phyloP scores from a whole-genome alignment of 192 early-diverging fungal genomes.

The Phycomyces nitens region DNA sequence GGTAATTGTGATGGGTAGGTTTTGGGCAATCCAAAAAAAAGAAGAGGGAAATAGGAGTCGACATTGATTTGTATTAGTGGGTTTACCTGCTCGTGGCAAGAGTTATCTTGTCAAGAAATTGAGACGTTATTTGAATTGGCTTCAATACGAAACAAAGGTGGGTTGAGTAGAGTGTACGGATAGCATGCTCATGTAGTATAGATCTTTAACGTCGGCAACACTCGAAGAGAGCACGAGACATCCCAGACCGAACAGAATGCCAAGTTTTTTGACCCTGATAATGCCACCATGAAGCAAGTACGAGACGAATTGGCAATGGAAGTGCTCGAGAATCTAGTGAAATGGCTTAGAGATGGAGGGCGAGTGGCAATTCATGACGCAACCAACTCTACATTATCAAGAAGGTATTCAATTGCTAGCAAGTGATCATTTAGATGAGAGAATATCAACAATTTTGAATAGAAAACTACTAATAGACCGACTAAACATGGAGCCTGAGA shows the following conservation, averaged over 20 bases:
- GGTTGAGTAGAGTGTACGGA: slow-evolving; percentile 1
- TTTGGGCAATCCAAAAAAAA: background rate
- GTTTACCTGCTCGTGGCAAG: slow-evolving; percentile 94
- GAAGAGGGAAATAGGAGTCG: background rate
- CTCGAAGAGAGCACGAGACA: slow-evolving; percentile 61
- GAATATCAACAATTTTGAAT: background rate
- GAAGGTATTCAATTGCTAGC: too few species aligned
- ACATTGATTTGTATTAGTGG: slow-evolving; percentile 51
- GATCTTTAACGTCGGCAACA: slow-evolving; percentile 96
- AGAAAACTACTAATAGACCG: slow-evolving; percentile 59
- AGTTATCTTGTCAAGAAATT: slow-evolving; percentile 95
- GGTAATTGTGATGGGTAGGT: slow-evolving; percentile 85
- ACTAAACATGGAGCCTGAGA: slow-evolving; percentile 53
- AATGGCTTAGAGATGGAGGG: slow-evolving; percentile 84
- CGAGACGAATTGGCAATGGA: slow-evolving; percentile 90
- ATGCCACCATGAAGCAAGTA: slow-evolving; percentile 64
- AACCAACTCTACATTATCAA: slow-evolving; percentile 87
- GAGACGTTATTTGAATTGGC: slow-evolving; percentile 80
- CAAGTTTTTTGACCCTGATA: slow-evolving; percentile 90
- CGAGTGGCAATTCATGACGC: slow-evolving; percentile 94
- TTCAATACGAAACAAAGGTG: slow-evolving; percentile 76
- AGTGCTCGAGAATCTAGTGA: slow-evolving; percentile 85
- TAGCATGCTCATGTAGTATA: slow-evolving; percentile 13
- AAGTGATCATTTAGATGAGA: slow-evolving; percentile 8
- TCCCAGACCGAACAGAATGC: slow-evolving; percentile 62